Conservation (phyloP, 2,329 filamentous ascomycete species). For the Waltergamsia citrina region DNA sequence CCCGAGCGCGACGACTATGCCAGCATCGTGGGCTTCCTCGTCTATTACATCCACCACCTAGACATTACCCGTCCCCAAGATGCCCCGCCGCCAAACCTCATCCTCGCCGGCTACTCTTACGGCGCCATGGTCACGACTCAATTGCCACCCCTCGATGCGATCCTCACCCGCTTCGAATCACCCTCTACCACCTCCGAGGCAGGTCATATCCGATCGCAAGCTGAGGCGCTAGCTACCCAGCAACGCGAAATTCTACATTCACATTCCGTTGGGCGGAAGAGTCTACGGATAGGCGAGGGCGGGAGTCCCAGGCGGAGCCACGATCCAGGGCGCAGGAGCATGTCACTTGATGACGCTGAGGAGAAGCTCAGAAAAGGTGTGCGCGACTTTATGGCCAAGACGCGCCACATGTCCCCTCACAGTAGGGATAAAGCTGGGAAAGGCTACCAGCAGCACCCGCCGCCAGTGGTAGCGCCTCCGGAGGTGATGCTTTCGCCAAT, state of each 20-base stretch:
- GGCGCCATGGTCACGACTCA: conserved; percentile 73
- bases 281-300: conserved; percentile 5
- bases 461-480: conserved; percentile 6
- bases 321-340: conserved; percentile 11
- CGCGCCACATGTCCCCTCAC: conserved; percentile 13
- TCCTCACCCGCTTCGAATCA: conserved; percentile 50
- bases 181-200: conserved; percentile 40
- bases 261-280: conserved; percentile 4
- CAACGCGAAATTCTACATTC: conserved; percentile 38
- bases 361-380: conserved; percentile 37
- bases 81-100: conserved; percentile 22
- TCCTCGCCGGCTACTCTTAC: conserved; percentile 83
- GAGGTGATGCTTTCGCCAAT: conserved; percentile 19
- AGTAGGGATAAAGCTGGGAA: neutral
- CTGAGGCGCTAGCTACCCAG: conserved; percentile 56
- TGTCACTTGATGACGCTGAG: conserved; percentile 35
- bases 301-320: conserved; percentile 5
- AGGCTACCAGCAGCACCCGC: neutral
- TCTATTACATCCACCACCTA: conserved; percentile 60
- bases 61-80: conserved; percentile 12
- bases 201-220: conserved; percentile 61
- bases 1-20: conserved; percentile 76
- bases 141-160: conserved; percentile 51
- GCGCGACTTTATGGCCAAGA: conserved; percentile 34
- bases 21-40: conserved; percentile 71